phyloP scores from a whole-genome alignment of 768 basidiomycete genomes.

The Panus rudis region DNA sequence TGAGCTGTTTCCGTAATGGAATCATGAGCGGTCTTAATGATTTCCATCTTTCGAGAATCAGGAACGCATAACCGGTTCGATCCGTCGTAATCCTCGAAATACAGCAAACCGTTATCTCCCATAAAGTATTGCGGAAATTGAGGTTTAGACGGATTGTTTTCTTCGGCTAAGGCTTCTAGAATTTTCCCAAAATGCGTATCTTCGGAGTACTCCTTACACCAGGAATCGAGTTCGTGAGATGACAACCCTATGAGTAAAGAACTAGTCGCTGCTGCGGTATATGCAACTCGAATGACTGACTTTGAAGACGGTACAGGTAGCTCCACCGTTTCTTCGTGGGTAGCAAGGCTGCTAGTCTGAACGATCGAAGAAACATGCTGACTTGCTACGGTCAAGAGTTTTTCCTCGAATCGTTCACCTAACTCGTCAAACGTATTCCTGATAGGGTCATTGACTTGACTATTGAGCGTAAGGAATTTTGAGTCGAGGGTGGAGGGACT shows the following conservation, averaged over 20 bases:
- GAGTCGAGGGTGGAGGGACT: conserved; percentile 14
- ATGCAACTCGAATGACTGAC: too few relatives aligned
- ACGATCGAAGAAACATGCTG: too few relatives aligned
- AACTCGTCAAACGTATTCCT: not conserved
- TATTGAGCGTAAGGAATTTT: not conserved
- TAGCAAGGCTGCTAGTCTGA: not conserved
- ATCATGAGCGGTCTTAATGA: not conserved
- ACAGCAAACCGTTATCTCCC: not conserved
- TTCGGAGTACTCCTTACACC: not conserved
- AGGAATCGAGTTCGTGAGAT: not conserved
- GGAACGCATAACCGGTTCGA: not conserved
- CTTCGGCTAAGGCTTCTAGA: not conserved
- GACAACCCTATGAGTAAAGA: not conserved
- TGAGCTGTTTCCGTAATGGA: not conserved
- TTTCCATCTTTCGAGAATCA: not conserved
- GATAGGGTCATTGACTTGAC: conserved; percentile 1
- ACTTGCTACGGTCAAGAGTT: not conserved
- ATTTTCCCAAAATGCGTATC: not conserved
- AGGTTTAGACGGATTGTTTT: not conserved
- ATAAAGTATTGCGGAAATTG: not conserved
- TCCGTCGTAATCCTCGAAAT: not conserved
- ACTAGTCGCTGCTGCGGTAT: not conserved
- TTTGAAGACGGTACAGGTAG: too few relatives aligned
- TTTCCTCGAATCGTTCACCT: conserved; percentile 1
- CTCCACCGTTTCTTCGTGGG: not conserved